phyloP scores from a whole-genome alignment of 176 grass and related monocot genomes.

The Cenchrus fungigraminus region DNA sequence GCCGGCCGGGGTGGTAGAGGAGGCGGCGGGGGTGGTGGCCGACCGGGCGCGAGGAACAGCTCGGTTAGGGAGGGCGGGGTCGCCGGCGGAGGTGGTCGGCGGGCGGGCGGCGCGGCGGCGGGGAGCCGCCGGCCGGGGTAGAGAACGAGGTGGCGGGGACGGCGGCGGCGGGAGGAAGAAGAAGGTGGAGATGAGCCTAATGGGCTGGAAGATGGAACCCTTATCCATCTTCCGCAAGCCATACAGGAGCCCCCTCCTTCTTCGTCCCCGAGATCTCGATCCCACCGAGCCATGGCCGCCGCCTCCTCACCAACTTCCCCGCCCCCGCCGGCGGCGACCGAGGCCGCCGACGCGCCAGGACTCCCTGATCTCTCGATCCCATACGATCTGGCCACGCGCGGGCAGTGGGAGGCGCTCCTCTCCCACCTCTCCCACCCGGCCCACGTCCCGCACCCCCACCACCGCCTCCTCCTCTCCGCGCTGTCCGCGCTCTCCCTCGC shows the following conservation, averaged over 20 bases:
- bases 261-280: slow-evolving; percentile 30
- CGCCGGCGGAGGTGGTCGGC: too few species aligned
- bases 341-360: slow-evolving; percentile 17
- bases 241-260: background rate
- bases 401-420: slow-evolving; percentile 82
- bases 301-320: background rate
- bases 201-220: too few species aligned
- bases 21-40: too few species aligned
- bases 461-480: slow-evolving; percentile 71
- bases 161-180: too few species aligned
- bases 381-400: slow-evolving; percentile 74
- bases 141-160: too few species aligned
- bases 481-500: slow-evolving; percentile 80
- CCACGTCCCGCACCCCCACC: slow-evolving; percentile 56
- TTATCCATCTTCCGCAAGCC: too few species aligned
- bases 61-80: too few species aligned
- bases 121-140: too few species aligned
- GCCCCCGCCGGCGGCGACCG: slow-evolving; percentile 20
- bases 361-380: slow-evolving; percentile 59
- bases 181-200: too few species aligned
- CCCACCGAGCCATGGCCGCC: slow-evolving; percentile 33
- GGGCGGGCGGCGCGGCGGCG: too few species aligned
- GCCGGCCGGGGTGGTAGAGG: too few species aligned
- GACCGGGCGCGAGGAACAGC: too few species aligned
- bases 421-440: slow-evolving; percentile 60